Evolutionary conservation across 1,284 basidiomycete species (phyloP).

Genomic region (Cutaneotrichosporon sp.): DNA sequence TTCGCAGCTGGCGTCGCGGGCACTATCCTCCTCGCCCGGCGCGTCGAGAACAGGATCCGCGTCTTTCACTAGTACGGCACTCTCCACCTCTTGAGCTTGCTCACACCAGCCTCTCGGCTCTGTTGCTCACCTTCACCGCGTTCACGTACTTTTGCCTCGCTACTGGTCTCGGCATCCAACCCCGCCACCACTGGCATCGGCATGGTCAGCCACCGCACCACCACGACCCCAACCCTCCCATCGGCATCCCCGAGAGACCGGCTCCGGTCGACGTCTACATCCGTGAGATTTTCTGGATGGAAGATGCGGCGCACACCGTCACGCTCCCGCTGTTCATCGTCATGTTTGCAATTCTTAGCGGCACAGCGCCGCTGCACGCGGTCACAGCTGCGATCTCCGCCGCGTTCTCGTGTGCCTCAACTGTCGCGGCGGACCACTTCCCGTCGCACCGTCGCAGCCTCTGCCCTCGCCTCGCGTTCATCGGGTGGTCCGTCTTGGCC

Average conservation of each 20-base stretch:
- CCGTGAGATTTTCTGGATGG: conserved; percentile 40
- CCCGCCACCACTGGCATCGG: not conserved
- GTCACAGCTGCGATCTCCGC: conserved; percentile 39
- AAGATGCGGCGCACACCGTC: conserved; percentile 31
- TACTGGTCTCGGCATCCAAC: conserved; percentile 35
- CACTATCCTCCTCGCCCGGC: conserved; percentile 33
- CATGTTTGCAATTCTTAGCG: conserved; percentile 39
- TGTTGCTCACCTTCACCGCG: conserved; percentile 43
- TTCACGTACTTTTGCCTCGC: conserved; percentile 46
- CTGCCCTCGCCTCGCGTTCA: conserved; percentile 9
- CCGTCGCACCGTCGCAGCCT: conserved; percentile 6
- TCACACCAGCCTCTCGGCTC: conserved; percentile 34
- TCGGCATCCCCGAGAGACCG: conserved; percentile 10
- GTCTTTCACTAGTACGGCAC: conserved; percentile 48
- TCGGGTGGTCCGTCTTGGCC: conserved; percentile 36
- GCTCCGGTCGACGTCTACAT: conserved; percentile 26
- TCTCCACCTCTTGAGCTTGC: not conserved
- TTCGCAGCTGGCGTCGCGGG: conserved; percentile 40
- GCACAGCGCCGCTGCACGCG: conserved; percentile 33
- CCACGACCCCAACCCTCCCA: conserved; percentile 2
- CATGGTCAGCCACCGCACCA: not conserved
- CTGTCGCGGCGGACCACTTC: conserved; percentile 8
- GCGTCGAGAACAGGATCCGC: conserved; percentile 40
- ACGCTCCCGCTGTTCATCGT: conserved; percentile 43
- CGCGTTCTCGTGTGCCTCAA: conserved; percentile 30